Evolutionary conservation across 2,329 filamentous ascomycete genomes (phyloP), one percentile per base, ranked within the genome.

Genomic region (Talaromyces albobiverticillius): DNA sequence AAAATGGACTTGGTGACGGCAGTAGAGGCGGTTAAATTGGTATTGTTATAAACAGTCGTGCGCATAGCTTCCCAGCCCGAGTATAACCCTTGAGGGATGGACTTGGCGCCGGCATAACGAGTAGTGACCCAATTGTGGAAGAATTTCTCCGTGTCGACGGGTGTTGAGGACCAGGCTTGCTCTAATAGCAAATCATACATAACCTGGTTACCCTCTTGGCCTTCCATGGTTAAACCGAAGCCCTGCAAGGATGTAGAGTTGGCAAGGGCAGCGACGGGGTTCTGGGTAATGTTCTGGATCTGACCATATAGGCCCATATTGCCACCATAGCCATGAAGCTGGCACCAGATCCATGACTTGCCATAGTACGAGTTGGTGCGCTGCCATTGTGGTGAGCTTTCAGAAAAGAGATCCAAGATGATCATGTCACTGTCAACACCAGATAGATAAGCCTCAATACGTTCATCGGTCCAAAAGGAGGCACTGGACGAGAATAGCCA

Each of bases 321-420:
- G 14, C 74, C 76, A 5, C 79, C 79, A 55, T 76, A 81, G 55
- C 73, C 71, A 58, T 81, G 79, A 6, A 82, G 63, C 58, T 80
- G 67, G 58, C 78, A 80, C 79, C 79, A 81, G 32, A 81, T 74
- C 78, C 79, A 82, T 0, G 76, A 74, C 58, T 80, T 80, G 16
- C 78, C 78, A 55, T 73, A 76, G 61, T 79, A 82, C 0, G 72
- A 76, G 14, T 76, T 70, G 0, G 77, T 79, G 8, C 76, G 68
- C 58, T 75, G 74, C 79, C 79, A 82, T 54, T 80, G 74, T 0
- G 79, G 79, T 8, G 70, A 61, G 6, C 70, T 71, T 55, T 82
- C 79, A 0, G 77, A 78, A 57, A 74, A 79, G 2, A 81, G 68
- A 55, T 82, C 79, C 3, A 82, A 66, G 18, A 81, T 70, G 31